Base-by-base conservation (phyloP, 257 asterid genomes). In the Solanum neorickii region DNA sequence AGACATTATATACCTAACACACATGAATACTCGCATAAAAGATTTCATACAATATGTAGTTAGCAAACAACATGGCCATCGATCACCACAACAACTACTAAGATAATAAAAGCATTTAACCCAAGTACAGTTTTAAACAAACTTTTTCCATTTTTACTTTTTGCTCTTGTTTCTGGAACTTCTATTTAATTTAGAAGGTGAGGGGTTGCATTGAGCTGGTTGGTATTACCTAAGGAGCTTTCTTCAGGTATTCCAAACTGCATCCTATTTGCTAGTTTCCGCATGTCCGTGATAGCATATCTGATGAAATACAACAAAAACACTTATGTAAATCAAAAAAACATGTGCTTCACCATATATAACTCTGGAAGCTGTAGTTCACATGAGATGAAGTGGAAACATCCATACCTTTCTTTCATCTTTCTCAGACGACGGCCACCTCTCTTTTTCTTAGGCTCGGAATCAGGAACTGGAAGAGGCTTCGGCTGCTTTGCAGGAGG, bases 391-490 rank as follows among this genome's bases (percentile, higher is more conserved):
- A 25, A 20, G 80, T 41, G 39, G 72, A 88, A 75, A 29, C 85
- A 16, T 15, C 52, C 86, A 29, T 83, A 95, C 99, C 99, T 94
- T 91, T 97, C 99, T 93, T 97, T 97, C 98, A 93, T 94, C 95
- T 97, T 97, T 88, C 98, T 95, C 89, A 94, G 92, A 85, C 99
- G 92, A 39, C 98, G 96, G 70, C 99, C 99, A 37, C 99, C 99
- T 90, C 99, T 92, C 93, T 94, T 97, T 93, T 97, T 95, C 89
- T 94, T 97, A 47, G 99, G 99, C 92, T 97, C 99, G 4, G 99
- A 97, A 90, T 97, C 99, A 88, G 98, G 99, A 88, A 95, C 99
- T 0, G 99, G 98, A 82, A 97, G 99, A 66, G 99, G 99, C 90
- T 93, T 97, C 37, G 99, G 98, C 91, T 94, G 98, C 92, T 95